Conservation (phyloP, 2,329 filamentous ascomycete species). For the Zymoseptoria pseudotritici region DNA sequence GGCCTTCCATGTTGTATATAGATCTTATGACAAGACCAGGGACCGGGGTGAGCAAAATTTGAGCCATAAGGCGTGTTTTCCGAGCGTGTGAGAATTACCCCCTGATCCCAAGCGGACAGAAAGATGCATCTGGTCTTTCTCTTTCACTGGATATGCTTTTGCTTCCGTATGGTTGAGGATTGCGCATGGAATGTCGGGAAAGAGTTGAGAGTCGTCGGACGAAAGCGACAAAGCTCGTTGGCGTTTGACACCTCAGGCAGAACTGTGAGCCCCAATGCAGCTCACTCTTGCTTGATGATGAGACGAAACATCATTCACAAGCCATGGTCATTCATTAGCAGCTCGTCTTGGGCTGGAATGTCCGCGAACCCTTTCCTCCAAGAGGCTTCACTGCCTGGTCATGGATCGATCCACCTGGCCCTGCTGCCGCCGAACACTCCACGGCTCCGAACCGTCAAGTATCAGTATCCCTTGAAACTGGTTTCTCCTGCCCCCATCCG, state of each 20-base stretch:
- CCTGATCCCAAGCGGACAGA: too few relatives aligned
- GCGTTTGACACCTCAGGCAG: neutral
- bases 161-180: too few relatives aligned
- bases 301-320: neutral
- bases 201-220: too few relatives aligned
- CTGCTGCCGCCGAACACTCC: slow-evolving; percentile 65
- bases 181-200: too few relatives aligned
- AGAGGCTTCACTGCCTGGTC: slow-evolving; percentile 65
- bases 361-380: slow-evolving; percentile 63
- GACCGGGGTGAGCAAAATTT: too few relatives aligned
- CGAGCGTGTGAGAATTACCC: too few relatives aligned
- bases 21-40: too few relatives aligned
- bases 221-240: too few relatives aligned
- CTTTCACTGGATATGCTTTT: too few relatives aligned
- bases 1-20: too few relatives aligned
- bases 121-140: too few relatives aligned
- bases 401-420: slow-evolving; percentile 68
- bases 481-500: slow-evolving; percentile 68
- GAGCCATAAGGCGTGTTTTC: too few relatives aligned
- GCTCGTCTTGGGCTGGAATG: slow-evolving; percentile 16
- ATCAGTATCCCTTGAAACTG: slow-evolving; percentile 92
- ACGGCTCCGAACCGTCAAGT: slow-evolving; percentile 66
- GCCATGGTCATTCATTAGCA: slow-evolving; percentile 18
- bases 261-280: neutral
- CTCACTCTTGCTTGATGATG: neutral